Base-by-base conservation (phyloP, 768 basidiomycete species). In the Calocybe cyanea region DNA sequence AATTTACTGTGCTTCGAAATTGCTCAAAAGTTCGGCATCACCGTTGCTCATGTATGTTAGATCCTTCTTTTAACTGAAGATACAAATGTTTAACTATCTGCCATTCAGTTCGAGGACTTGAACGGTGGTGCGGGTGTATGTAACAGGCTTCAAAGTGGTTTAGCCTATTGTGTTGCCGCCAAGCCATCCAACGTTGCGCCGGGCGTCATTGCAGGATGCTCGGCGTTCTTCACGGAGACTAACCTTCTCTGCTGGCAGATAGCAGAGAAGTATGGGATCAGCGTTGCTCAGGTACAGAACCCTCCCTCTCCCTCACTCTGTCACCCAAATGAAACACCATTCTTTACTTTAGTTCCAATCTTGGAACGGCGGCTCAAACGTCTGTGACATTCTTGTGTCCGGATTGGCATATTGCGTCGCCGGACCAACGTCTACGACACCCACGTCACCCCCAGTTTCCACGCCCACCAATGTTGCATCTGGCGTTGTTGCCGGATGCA, bases 331-430 rank as follows among this genome's bases (percentile, higher is more conserved):
- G n/a, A n/a, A n/a, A n/a, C n/a, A n/a, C n/a, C n/a, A n/a, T n/a
- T n/a, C n/a, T n/a, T n/a, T n/a, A n/a, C n/a, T 28, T 11, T 21
- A 41, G 39, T 48, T 48, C 18, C 4, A 48, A 42, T 21, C 39
- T 2, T 48, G 39, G 46, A 48, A 48, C 8, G 46, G 46, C 7
- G 50, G 46, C 18, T 35, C 46, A 21, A 37, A 35, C 33, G 46
- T 42, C 15, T 52, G 51, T 23, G 35, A 38, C 18, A 17, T 42
- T 34, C 36, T 48, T 6, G n/a, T 42, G 17, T 15, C 21, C 13
- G 43, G 47, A 17, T 13, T 41, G 1, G 51, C 37, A 15, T 45
- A 53, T 38, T 53, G 51, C 46, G 34, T 51, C 4, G 42, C 46
- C 9, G 38, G n/a, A 0, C 44, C 45, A 30, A 2, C 47, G 25